Evolutionary conservation across 176 grass and related monocot genomes (phyloP), one percentile per base, ranked within the genome.

Genomic region (Avena eriantha): DNA sequence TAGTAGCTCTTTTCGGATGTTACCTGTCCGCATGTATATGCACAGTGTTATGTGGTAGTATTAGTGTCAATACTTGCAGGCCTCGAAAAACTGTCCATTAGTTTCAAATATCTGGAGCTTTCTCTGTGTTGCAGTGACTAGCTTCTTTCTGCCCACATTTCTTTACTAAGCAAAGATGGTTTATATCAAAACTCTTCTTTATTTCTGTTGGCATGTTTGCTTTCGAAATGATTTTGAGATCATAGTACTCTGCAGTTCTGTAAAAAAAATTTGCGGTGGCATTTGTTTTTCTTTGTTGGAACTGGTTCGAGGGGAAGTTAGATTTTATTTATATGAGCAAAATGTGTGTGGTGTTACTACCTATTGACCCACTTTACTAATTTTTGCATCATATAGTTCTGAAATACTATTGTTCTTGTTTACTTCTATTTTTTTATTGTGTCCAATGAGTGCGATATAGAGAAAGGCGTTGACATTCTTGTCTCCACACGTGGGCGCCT

Each of bases 401-500:
- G 49, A 34, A 57, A 48, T 46, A 45, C 19, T 55, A 41, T 11
- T 46, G 57, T 23, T 60, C 57, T 9, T 60, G 9, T 60, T 9
- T 23, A 60, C 57, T 60, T 3, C 10, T 10, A 22, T 39, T 23
- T 23, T 22, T 60, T 10, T 22, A n/a, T 71, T 68, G 1, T 51
- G 21, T 29, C 0, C 1, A 68, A 68, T 18, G 19, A 21, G 4
- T 34, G 2, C 19, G 45, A 39, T 67, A 82, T 98, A 39, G 90
- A 93, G 60, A 88, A 68, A 22, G 89, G 95, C 4, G 84, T 81
- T 3, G 93, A 92, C 74, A 89, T 95, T 88, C 86, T 98, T 82
- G 93, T 95, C 80, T 90, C 96, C 18, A 98, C 96, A 82, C 96
- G 88, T 19, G 96, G 96, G 16, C 89, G 91, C 51, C 86, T 98